Evolutionary conservation across 2,329 filamentous ascomycete genomes (phyloP), one percentile per base, ranked within the genome.

Genomic region (Trichoderma oligosporum): DNA sequence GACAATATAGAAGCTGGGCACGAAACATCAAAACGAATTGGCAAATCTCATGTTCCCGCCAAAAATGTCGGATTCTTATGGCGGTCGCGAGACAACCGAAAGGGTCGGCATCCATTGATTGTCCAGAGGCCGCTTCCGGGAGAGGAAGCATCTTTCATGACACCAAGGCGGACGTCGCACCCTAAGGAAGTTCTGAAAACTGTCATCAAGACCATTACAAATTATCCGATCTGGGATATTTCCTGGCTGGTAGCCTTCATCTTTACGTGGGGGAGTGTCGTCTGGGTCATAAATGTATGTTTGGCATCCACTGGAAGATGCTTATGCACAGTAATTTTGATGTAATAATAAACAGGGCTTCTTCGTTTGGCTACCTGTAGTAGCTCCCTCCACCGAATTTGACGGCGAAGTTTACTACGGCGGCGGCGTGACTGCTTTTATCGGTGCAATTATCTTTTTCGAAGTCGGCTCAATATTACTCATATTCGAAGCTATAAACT

Each of bases 401-500:
- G 42, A 70, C 0, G 74, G 74, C 27, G 84, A 88, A 67, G 69
- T 72, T 1, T 60, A 74, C 7, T 72, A 74, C 61, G 85, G 75
- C 0, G 84, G 82, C 3, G 86, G 85, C 1, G 76, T 86, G 20
- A 83, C 81, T 0, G 84, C 82, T 0, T 83, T 87, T 63, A 76
- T 88, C n/a, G 86, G 86, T 4, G 84, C 84, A 0, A 86, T 83
- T 0, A 71, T 88, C 6, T 61, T 61, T 25, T 88, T 89, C 66
- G 83, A 86, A 62, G 54, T 85, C 4, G 85, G 85, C 0, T 83
- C 82, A 33, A 65, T 88, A 1, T 68, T 88, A 1, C 73, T 88
- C 24, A 75, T 88, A 69, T 71, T 87, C 1, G 86, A 89, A 68
- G 85, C 85, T 3, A 75, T 87, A n/a, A 89, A 89, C 66, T 82